Evolutionary conservation across 257 asterid species (phyloP).

Genomic region (Dorcoceras hygrometricum): DNA sequence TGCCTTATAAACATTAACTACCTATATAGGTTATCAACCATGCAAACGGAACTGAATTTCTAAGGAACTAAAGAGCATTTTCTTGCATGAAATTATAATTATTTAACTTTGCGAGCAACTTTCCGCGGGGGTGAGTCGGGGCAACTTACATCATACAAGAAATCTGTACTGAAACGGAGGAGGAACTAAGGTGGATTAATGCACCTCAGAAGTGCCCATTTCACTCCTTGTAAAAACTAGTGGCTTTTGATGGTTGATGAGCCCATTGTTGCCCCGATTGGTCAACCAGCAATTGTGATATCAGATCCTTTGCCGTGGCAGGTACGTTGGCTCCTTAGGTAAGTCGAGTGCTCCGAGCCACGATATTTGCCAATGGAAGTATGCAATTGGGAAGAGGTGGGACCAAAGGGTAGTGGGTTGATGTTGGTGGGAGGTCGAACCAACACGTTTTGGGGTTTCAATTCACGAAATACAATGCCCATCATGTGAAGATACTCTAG

Average conservation of each 20-base stretch:
- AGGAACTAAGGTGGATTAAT: constrained; percentile 65
- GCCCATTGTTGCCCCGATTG: constrained; percentile 67
- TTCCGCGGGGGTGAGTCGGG: too few relatives aligned
- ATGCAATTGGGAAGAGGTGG: constrained; percentile 67
- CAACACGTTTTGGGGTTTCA: constrained; percentile 69
- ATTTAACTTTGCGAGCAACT: too few relatives aligned
- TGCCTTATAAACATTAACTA: too few relatives aligned
- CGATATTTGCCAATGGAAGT: constrained; percentile 66
- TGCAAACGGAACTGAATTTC: too few relatives aligned
- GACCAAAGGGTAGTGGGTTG: constrained; percentile 44
- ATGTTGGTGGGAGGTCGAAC: constrained; percentile 43
- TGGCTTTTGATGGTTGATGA: constrained; percentile 63
- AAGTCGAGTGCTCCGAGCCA: constrained; percentile 79
- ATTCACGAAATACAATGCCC: constrained; percentile 70
- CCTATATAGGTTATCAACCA: too few relatives aligned
- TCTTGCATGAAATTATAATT: too few relatives aligned
- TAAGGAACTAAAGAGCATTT: too few relatives aligned
- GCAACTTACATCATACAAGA: constrained; percentile 41
- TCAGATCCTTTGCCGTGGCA: constrained; percentile 50
- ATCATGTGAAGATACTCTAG: constrained; percentile 71
- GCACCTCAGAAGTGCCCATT: constrained; percentile 74
- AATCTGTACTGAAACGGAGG: constrained; percentile 39
- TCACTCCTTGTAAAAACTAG: constrained; percentile 64
- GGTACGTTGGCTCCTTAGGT: constrained; percentile 53
- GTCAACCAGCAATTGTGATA: constrained; percentile 46